Percentiles rank a stretch among this genome's conserved stretches.
Evolutionary conservation across 148 eudicot genomes (phyloP).

Genomic region (Cornus suecica): DNA sequence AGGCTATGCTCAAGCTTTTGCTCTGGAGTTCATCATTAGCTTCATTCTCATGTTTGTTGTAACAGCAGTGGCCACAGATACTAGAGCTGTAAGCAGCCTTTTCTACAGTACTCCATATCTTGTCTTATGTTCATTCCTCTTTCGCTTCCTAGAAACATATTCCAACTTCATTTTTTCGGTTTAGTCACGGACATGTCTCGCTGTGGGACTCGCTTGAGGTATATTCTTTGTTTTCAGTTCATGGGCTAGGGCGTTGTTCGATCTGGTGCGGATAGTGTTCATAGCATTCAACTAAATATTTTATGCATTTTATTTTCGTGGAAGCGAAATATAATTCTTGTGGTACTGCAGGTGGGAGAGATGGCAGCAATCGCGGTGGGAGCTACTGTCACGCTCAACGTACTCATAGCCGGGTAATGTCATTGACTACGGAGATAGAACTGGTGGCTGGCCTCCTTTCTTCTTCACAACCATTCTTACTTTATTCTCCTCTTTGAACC

Average conservation of each 20-base stretch:
- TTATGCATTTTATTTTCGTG: too few species aligned
- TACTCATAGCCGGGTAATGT: constrained; percentile 86
- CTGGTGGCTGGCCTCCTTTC: too few species aligned
- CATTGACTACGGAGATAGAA: too few species aligned
- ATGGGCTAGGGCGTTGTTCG: too few species aligned
- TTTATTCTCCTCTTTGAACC: too few species aligned
- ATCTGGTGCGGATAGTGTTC: too few species aligned
- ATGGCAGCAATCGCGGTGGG: constrained; percentile 93
- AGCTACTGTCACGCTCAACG: constrained; percentile 97
- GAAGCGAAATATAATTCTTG: too few species aligned
- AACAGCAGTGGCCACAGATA: constrained; percentile 96
- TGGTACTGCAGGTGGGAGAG: constrained; percentile 71
- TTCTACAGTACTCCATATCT: neutral
- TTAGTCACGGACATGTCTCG: neutral
- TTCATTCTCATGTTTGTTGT: constrained; percentile 99
- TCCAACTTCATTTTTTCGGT: too few species aligned
- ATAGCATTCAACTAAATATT: neutral
- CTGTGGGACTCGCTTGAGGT: too few species aligned
- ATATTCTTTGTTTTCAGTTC: too few species aligned
- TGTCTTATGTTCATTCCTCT: neutral
- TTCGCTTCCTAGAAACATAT: too few species aligned
- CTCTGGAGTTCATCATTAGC: constrained; percentile 77
- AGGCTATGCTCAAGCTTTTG: constrained; percentile 65
- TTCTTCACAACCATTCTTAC: too few species aligned
- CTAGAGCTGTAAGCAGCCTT: constrained; percentile 72